Conservation (phyloP, 202 grass and related monocot species). For the Schoenoplectus tabernaemontani region DNA sequence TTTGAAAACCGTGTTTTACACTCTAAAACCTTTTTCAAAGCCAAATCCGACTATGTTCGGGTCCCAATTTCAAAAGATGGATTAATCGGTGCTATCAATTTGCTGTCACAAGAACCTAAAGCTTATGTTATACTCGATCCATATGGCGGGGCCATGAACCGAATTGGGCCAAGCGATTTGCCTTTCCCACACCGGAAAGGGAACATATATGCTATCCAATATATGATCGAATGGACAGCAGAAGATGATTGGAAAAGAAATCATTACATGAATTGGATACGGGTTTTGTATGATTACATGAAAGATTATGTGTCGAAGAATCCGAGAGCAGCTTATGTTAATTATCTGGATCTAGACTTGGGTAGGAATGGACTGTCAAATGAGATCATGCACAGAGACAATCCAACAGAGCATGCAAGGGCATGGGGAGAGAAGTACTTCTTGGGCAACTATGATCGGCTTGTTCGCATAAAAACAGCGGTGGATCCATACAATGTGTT, state of each 20-base stretch:
- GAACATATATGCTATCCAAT: constrained; percentile 58
- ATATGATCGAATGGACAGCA: constrained; percentile 38
- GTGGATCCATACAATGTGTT: constrained; percentile 60
- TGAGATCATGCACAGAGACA: not conserved
- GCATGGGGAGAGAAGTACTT: constrained; percentile 62
- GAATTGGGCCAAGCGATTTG: constrained; percentile 10
- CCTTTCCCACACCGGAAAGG: constrained; percentile 65
- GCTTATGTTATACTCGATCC: constrained; percentile 62
- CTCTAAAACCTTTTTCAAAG: constrained; percentile 67
- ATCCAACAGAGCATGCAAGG: constrained; percentile 31
- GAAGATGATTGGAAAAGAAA: constrained; percentile 8
- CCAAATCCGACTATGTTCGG: constrained; percentile 60
- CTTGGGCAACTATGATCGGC: constrained; percentile 46
- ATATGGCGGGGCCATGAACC: constrained; percentile 66
- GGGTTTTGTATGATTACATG: constrained; percentile 45
- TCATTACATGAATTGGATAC: constrained; percentile 53
- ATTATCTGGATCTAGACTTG: constrained; percentile 83
- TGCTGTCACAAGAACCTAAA: constrained; percentile 40
- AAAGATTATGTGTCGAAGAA: constrained; percentile 19
- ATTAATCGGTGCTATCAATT: not conserved
- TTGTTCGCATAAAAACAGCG: constrained; percentile 42
- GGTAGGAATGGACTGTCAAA: constrained; percentile 20
- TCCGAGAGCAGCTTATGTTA: constrained; percentile 51
- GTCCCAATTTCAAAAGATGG: constrained; percentile 15
- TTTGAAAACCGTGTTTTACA: constrained; percentile 37